phyloP scores from a whole-genome alignment of 805 yeast species.

The Zygosaccharomyces pseudorouxii region DNA sequence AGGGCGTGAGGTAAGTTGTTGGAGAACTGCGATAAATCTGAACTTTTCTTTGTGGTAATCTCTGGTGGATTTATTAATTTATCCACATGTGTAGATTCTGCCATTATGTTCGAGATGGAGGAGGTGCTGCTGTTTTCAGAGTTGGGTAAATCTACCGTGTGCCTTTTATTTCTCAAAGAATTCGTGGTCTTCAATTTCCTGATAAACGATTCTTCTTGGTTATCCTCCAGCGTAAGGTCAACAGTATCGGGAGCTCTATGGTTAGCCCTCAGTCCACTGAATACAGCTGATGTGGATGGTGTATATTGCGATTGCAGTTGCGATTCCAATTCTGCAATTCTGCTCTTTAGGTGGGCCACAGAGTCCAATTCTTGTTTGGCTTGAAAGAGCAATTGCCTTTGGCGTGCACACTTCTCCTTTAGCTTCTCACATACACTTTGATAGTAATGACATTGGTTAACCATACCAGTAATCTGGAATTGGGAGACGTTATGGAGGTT shows the following conservation, averaged over 20 bases:
- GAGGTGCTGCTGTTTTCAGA: neutral
- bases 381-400: constrained; percentile 25
- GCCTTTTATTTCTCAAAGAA: constrained; percentile 9
- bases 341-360: constrained; percentile 20
- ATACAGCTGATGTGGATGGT: constrained; percentile 5
- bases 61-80: constrained; percentile 7
- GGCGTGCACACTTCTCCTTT: constrained; percentile 27
- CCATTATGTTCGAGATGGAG: constrained; percentile 6
- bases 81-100: constrained; percentile 17
- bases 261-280: constrained; percentile 15
- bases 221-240: constrained; percentile 25
- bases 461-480: constrained; percentile 28
- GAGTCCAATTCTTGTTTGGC: constrained; percentile 28
- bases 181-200: constrained; percentile 21
- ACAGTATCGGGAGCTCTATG: constrained; percentile 25
- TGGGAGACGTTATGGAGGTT: constrained; percentile 27
- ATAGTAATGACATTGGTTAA: constrained; percentile 26
- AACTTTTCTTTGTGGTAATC: neutral
- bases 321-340: constrained; percentile 13
- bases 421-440: constrained; percentile 23
- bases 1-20: constrained; percentile 27
- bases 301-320: neutral
- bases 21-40: constrained; percentile 22
- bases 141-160: neutral
- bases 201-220: constrained; percentile 19